Evolutionary conservation across 805 yeast species (phyloP), one percentile per base, ranked within the genome.

Genomic region (Candida pseudofarinosa): DNA sequence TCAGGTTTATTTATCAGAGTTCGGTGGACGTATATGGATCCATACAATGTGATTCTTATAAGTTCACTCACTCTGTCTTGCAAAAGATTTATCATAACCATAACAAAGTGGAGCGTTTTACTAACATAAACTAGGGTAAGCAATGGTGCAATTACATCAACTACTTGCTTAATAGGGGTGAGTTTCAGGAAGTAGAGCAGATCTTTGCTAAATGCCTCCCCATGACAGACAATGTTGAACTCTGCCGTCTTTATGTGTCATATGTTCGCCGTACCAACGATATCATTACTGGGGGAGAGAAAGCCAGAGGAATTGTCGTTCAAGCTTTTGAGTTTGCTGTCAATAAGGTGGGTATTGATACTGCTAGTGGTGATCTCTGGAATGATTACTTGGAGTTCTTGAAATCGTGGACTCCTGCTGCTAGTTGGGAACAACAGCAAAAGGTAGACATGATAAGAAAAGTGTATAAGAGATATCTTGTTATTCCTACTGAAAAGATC

Each of bases 261-360:
- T 88, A 86, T 59, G 88, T 90, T 20, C 79, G 90, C 43, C 71
- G 88, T 35, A 78, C 75, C 42, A 81, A 85, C 53, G 77, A 79
- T 51, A 73, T 84, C 17, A 78, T 84, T 41, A 83, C 89, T 3
- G 95, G 91, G 18, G 93, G 93, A 30, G 95, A 85, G 57, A 81
- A 76, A 48, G 90, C 93, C 0, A 69, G 93, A 49, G 75, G 81
- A 8, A 75, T 78, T 1, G 85, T 90, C 12, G 71, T 83, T 14
- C 84, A 81, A 56, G 95, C 97, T 0, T 91, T 82, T 59, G 95
- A 89, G 47, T 79, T 85, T 58, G 96, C 95, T 1, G 68, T 86
- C 15, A 80, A 75, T 20, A 77, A 81, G 46, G 87, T 90, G 39
- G 97, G 97, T 0, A 63, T 79, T 26, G 98, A 93, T 59, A 76